These are phyloP conservation scores for Yarrowia galli DNA, from an alignment of 1,139 yeast species.

Conservation along the genomic window DNA sequence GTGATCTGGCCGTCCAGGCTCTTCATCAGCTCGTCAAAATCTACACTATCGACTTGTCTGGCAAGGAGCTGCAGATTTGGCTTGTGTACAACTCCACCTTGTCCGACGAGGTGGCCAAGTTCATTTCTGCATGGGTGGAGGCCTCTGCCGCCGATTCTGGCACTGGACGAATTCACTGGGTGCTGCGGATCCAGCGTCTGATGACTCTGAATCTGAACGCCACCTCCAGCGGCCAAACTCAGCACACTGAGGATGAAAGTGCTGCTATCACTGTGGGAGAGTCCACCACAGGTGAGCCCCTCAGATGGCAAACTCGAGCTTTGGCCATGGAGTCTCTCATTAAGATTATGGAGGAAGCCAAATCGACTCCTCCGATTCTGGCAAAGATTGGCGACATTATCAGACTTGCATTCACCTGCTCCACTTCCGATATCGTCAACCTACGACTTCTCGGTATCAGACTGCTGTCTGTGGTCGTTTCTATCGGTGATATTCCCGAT, in stretches of 20 bases:
- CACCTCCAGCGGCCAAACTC: constrained; percentile 42
- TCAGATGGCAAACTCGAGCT: constrained; percentile 72
- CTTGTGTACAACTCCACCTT: constrained; percentile 28
- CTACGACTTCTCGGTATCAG: constrained; percentile 72
- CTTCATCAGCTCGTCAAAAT: constrained; percentile 35
- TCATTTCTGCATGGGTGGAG: constrained; percentile 54
- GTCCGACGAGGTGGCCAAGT: constrained; percentile 35
- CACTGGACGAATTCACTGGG: constrained; percentile 47
- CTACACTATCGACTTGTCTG: constrained; percentile 17
- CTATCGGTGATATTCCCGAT: constrained; percentile 60
- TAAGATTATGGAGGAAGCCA: constrained; percentile 56
- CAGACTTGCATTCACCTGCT: constrained; percentile 81
- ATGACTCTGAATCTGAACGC: constrained; percentile 48
- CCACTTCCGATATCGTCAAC: constrained; percentile 71
- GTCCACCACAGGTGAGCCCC: constrained; percentile 56
- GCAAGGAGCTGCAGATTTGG: constrained; percentile 37
- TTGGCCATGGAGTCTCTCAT: constrained; percentile 67
- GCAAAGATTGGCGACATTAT: constrained; percentile 72
- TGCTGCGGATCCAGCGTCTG: constrained; percentile 48
- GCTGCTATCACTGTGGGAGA: constrained; percentile 40
- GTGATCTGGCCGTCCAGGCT: constrained; percentile 29
- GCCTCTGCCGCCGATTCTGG: constrained; percentile 45
- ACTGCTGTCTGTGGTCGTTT: constrained; percentile 58
- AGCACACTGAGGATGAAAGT: constrained; percentile 39
- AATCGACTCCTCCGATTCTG: constrained; percentile 45